Evolutionary conservation across 257 asterid genomes (phyloP).

Genomic region (Jasminum sambac): DNA sequence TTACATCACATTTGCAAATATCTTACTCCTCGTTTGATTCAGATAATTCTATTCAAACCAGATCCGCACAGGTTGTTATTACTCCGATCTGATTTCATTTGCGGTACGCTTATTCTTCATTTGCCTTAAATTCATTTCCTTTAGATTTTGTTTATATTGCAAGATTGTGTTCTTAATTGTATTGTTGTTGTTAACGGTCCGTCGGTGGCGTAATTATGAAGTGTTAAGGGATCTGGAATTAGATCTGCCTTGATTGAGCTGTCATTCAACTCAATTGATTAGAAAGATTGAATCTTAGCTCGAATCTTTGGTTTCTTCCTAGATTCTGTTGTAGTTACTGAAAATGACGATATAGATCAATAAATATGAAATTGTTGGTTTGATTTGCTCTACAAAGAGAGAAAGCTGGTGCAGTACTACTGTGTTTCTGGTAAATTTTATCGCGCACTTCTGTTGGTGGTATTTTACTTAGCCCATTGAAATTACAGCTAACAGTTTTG

Average conservation of each 20-base stretch:
- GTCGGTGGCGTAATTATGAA: slow-evolving; percentile 4
- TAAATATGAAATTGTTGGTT: neutral
- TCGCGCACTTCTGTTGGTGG: neutral
- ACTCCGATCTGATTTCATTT: slow-evolving; percentile 18
- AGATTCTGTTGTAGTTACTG: slow-evolving; percentile 15
- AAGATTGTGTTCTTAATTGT: slow-evolving; percentile 14
- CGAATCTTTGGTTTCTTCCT: neutral
- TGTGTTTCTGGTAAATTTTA: neutral
- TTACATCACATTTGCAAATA: neutral
- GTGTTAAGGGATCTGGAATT: slow-evolving; percentile 9
- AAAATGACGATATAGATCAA: neutral
- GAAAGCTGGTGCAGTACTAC: neutral
- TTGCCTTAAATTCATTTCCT: neutral
- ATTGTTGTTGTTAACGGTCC: neutral
- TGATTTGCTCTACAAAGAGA: neutral
- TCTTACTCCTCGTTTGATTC: slow-evolving; percentile 6
- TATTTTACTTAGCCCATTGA: neutral
- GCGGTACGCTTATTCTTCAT: neutral
- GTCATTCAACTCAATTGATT: slow-evolving; percentile 11
- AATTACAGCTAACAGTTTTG: neutral
- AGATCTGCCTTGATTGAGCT: slow-evolving; percentile 32
- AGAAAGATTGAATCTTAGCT: slow-evolving; percentile 8
- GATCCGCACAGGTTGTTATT: slow-evolving; percentile 35
- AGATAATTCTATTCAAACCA: slow-evolving; percentile 22
- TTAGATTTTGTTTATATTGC: slow-evolving; percentile 18